phyloP scores from a whole-genome alignment of 495 filamentous ascomycete species.

The Diplogelasinospora grovesii region DNA sequence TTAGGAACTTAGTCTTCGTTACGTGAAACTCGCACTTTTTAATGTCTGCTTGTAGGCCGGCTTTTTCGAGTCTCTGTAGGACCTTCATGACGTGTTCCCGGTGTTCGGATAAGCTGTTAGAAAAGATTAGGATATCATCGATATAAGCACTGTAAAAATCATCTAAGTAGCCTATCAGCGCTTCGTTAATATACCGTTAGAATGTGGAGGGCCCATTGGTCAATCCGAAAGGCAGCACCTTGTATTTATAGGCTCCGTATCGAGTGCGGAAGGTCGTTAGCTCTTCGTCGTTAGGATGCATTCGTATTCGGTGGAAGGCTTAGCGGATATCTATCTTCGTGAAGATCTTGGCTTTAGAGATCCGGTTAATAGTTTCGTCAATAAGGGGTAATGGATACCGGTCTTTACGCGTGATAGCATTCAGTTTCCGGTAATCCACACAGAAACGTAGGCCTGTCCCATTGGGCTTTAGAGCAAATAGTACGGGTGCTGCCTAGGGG shows the following conservation, averaged over 20 bases:
- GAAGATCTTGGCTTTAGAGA: slow-evolving; percentile 29
- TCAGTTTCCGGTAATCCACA: slow-evolving; percentile 40
- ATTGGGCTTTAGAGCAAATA: slow-evolving; percentile 31
- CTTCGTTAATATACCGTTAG: too few relatives aligned
- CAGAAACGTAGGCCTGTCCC: slow-evolving; percentile 34
- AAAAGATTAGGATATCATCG: slow-evolving; percentile 8
- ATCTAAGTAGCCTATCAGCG: too few relatives aligned
- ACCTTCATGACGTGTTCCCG: slow-evolving; percentile 3
- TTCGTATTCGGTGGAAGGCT: too few relatives aligned
- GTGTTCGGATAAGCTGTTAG: not conserved
- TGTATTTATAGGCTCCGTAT: too few relatives aligned
- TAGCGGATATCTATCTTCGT: slow-evolving; percentile 41
- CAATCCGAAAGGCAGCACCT: too few relatives aligned
- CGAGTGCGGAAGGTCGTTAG: too few relatives aligned
- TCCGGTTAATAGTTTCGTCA: slow-evolving; percentile 28
- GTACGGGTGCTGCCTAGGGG: slow-evolving; percentile 20
- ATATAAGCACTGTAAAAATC: too few relatives aligned
- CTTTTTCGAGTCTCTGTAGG: slow-evolving; percentile 6
- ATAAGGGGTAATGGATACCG: slow-evolving; percentile 40
- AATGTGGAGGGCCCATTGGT: too few relatives aligned
- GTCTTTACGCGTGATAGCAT: slow-evolving; percentile 37
- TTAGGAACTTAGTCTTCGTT: slow-evolving; percentile 17
- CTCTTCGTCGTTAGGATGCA: too few relatives aligned
- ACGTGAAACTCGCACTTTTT: slow-evolving; percentile 26
- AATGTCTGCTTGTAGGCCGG: slow-evolving; percentile 17